Evolutionary conservation across 2,329 filamentous ascomycete species (phyloP), one percentile per base, ranked within the genome.

Genomic region (Venturia effusa): DNA sequence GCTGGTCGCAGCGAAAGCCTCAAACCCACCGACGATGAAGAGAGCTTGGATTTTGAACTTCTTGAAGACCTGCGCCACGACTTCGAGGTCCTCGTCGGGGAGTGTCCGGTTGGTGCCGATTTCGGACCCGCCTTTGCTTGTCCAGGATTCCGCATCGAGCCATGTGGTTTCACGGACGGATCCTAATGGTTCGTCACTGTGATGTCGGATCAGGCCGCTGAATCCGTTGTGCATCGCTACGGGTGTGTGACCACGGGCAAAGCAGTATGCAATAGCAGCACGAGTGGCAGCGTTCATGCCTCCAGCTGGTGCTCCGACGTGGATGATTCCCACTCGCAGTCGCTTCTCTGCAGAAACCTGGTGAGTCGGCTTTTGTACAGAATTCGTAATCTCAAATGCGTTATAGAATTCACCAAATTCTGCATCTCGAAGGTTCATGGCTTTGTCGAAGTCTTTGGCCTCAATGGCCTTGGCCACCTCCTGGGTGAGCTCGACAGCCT

Each of bases 211-310:
- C 64, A 99, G 87, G 19, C 94, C 94, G 39, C 94, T 91, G 76
- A 99, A 99, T 32, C 94, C 94, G 71, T 99, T 99, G 78, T 97
- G 90, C 64, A 99, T 92, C 22, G 91, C 93, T 70, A 97, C 76
- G 4, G 94, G 90, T 62, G 90, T 91, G 75, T 99, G 94, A n/a
- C 94, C 94, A 65, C 92, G 86, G 55, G 89, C 89, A 65, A 96
- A 76, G 74, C 92, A 97, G 80, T 97, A 97, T 39, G 92, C 91
- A 22, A 97, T 92, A 17, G 90, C 93, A 37, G 91, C 93, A 69
- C 94, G 87, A 24, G 95, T 94, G 51, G 94, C 94, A 34, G 93
- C 92, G 76, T 99, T 99, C 90, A 99, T 97, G 70, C 94, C 94
- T 75, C 94, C 90, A 39, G 39, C 37, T 24, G 63, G 63, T 22